These are phyloP conservation scores for Marasmius tenuissimus DNA, from an alignment of 1,284 basidiomycete genomes.

Conservation along the genomic window DNA sequence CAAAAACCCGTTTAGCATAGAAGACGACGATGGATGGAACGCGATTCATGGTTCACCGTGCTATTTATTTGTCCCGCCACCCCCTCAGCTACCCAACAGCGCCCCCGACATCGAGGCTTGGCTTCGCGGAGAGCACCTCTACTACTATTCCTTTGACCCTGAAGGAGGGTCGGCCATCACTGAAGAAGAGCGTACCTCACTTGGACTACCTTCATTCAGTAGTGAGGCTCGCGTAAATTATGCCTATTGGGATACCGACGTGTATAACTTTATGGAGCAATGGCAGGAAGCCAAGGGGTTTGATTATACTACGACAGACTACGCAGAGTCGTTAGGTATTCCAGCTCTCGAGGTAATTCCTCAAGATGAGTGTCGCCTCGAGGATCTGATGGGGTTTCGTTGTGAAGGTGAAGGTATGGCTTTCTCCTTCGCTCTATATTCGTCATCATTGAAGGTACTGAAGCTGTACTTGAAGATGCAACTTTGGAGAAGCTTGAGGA, in stretches of 20 bases:
- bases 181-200: not conserved
- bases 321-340: too few species aligned
- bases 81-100: not conserved
- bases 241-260: not conserved
- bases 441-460: too few species aligned
- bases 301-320: not conserved
- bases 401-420: too few species aligned
- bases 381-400: too few species aligned
- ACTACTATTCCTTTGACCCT: not conserved
- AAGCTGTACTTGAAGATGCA: too few species aligned
- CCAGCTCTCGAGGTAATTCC: too few species aligned
- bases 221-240: not conserved
- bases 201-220: not conserved
- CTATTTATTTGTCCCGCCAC: not conserved
- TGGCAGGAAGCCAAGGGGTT: not conserved
- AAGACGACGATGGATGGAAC: not conserved
- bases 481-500: too few species aligned
- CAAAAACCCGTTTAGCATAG: not conserved
- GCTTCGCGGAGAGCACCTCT: not conserved
- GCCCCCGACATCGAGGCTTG: not conserved
- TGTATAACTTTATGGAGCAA: not conserved
- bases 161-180: not conserved
- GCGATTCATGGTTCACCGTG: not conserved
- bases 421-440: too few species aligned
- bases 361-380: too few species aligned